phyloP scores from a whole-genome alignment of 169 alveolate genomes.

The Plasmodium vivax region DNA sequence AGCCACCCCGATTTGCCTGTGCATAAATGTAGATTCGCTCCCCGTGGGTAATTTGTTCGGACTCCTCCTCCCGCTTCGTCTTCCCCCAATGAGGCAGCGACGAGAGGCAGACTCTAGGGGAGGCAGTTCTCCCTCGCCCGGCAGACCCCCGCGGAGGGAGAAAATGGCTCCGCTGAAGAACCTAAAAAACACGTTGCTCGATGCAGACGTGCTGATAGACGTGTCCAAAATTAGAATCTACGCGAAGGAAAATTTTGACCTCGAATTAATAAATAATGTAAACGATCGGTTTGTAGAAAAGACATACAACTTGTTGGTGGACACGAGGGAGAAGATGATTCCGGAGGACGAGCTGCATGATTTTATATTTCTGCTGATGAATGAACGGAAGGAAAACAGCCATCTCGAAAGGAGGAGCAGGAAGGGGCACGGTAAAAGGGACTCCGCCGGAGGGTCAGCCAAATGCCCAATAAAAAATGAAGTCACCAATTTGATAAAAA shows the following conservation, averaged over 20 bases:
- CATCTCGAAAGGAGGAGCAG: background rate
- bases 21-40: background rate
- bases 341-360: constrained; percentile 57
- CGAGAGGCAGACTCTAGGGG: background rate
- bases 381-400: constrained; percentile 17
- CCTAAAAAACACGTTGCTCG: constrained; percentile 7
- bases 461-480: constrained; percentile 49
- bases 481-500: constrained; percentile 26
- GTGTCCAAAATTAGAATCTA: constrained; percentile 4
- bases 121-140: background rate
- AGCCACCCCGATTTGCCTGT: background rate
- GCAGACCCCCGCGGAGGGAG: background rate
- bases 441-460: no score
- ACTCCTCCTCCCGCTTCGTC: no score
- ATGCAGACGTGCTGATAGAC: constrained; percentile 37
- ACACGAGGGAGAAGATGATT: constrained; percentile 9
- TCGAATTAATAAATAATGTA: constrained; percentile 42
- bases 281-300: constrained; percentile 58
- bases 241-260: constrained; percentile 33
- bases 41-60: background rate
- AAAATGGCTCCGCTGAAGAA: constrained; percentile 3
- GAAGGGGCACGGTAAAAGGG: background rate
- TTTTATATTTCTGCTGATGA: constrained; percentile 39
- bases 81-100: background rate
- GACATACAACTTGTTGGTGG: constrained; percentile 8